Evolutionary conservation across 768 basidiomycete species (phyloP), one percentile per base, ranked within the genome.

Genomic region (Boletus insuetus): DNA sequence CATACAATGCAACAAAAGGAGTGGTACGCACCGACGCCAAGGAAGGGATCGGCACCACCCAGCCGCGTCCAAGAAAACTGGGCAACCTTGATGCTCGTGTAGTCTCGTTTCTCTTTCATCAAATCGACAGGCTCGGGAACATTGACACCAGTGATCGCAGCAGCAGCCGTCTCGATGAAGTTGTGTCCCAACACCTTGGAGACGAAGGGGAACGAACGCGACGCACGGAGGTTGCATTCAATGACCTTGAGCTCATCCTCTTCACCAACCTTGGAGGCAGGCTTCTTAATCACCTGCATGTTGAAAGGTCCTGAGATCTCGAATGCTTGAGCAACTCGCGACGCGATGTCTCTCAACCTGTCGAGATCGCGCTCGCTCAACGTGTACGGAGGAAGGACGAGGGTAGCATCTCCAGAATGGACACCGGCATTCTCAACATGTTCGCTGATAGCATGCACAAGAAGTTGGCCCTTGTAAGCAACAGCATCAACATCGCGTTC

Each of bases 361-460:
- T 78, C 79, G 77, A 99, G 85, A 64, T 98, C 97, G 26, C 68
- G 66, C 43, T 83, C 78, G 43, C 75, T 73, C 40, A 98, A 78
- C 0, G 92, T 90, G 78, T 91, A 88, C 3, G 97, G 97, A 40
- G 97, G 97, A 6, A 99, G 84, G 61, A 98, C 95, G 50, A 99
- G 83, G 0, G 97, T 99, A 14, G 97, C 97, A 69, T 98, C 97
- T 46, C 97, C 96, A 58, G 96, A 99, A 74, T 99, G 96, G 13
- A 98, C 94, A 70, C 96, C 96, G 13, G 96, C 96, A 64, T 97
- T 94, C 75, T 99, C 97, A 54, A 98, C 93, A 70, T 99, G 97
- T 71, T 99, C 97, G 4, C 96, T 98, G 53, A 99, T 82, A 50
- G 96, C 96, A 64, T 98, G 96, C 31, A 99, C 83, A 48, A 98